These are phyloP conservation scores for Manihot esculenta DNA, from an alignment of 441 rosid species.

Conservation along the genomic window DNA sequence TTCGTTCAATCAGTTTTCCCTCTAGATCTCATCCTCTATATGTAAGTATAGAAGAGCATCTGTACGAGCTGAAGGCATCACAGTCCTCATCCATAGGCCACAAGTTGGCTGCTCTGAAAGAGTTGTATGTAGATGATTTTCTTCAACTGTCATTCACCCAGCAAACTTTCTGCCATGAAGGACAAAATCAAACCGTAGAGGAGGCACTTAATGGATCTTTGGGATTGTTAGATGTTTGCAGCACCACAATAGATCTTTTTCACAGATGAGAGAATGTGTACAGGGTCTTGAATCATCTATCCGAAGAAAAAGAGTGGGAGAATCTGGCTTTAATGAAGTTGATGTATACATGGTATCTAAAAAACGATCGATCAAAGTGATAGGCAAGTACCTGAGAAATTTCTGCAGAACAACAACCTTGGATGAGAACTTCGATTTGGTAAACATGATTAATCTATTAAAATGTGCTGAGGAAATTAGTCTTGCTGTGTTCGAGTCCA, in stretches of 20 bases:
- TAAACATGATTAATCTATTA: constrained; percentile 8
- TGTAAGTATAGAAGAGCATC: not conserved
- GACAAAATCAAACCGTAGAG: not conserved
- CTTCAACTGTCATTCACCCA: constrained; percentile 11
- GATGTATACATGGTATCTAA: not conserved
- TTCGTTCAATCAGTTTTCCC: constrained; percentile 8
- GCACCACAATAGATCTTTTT: constrained; percentile 4
- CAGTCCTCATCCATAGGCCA: not conserved
- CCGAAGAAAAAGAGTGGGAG: not conserved
- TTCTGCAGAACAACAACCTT: not conserved
- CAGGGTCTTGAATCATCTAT: constrained; percentile 15
- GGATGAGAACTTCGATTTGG: not conserved
- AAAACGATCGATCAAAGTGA: not conserved
- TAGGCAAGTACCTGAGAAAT: constrained; percentile 2
- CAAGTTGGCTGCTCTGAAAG: not conserved
- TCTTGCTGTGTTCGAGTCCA: constrained; percentile 26
- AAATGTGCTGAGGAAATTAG: constrained; percentile 29
- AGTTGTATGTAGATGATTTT: constrained; percentile 5
- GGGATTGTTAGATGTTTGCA: constrained; percentile 12
- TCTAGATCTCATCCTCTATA: constrained; percentile 17
- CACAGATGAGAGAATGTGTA: constrained; percentile 13
- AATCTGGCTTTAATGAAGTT: not conserved
- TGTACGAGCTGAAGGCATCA: not conserved
- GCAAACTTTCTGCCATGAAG: not conserved
- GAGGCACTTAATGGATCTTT: constrained; percentile 16